These are phyloP conservation scores for Lepidium aucheri DNA, from an alignment of 345 rosid species.

Conservation along the genomic window DNA sequence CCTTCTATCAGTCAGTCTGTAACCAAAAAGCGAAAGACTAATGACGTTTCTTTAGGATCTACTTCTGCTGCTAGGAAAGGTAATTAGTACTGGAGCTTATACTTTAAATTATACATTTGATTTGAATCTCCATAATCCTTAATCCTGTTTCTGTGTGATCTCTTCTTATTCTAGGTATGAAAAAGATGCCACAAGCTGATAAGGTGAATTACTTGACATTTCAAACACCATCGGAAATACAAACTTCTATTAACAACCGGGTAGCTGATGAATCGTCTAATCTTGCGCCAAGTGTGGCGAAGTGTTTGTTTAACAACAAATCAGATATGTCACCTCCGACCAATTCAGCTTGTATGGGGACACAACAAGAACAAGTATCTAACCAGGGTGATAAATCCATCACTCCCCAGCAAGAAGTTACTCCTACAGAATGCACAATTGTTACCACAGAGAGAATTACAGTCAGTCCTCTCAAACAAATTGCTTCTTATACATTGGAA, in stretches of 20 bases:
- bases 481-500: constrained; percentile 53
- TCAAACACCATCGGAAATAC: constrained; percentile 22
- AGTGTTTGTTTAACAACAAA: constrained; percentile 64
- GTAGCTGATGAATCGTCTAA: constrained; percentile 12
- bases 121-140: background rate
- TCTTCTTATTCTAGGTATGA: background rate
- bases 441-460: constrained; percentile 61
- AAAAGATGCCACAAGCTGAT: background rate
- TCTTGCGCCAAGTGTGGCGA: constrained; percentile 50
- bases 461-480: constrained; percentile 67
- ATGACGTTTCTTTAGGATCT: constrained; percentile 28
- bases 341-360: constrained; percentile 42
- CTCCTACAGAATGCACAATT: constrained; percentile 59
- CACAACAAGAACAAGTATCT: constrained; percentile 47
- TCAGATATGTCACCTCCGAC: constrained; percentile 32
- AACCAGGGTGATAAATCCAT: constrained; percentile 26
- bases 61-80: constrained; percentile 37
- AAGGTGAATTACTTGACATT: constrained; percentile 15
- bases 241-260: constrained; percentile 7
- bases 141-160: background rate
- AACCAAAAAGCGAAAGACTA: constrained; percentile 44
- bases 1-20: constrained; percentile 26
- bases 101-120: background rate
- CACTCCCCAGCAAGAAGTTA: constrained; percentile 36
- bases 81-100: background rate